Percentiles rank a stretch among this genome's conserved stretches.
Conservation (phyloP, 805 yeast genomes). For the Candida pini region DNA sequence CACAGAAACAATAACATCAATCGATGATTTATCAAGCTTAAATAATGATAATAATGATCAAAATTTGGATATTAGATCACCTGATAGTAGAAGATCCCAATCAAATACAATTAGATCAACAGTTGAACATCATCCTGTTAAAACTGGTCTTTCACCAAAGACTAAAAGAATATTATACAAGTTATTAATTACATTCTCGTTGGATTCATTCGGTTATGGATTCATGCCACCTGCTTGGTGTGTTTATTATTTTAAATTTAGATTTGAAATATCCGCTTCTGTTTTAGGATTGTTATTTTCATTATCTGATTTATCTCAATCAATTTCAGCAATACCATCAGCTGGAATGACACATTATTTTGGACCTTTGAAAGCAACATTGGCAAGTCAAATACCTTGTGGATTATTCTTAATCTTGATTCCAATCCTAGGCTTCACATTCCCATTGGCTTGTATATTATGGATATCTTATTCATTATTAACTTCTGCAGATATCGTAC, state of each 20-base stretch:
- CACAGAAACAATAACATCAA: not conserved
- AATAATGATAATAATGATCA: not conserved
- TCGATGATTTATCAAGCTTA: not conserved
- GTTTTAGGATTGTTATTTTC: slow-evolving; percentile 66
- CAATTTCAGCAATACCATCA: slow-evolving; percentile 72
- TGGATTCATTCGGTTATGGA: slow-evolving; percentile 85
- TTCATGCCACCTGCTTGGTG: slow-evolving; percentile 88
- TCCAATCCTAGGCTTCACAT: slow-evolving; percentile 37
- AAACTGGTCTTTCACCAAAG: slow-evolving; percentile 36
- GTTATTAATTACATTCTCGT: slow-evolving; percentile 59
- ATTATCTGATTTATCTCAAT: slow-evolving; percentile 53
- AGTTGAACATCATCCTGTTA: slow-evolving; percentile 19
- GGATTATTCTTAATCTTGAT: slow-evolving; percentile 54
- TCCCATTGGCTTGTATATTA: slow-evolving; percentile 42
- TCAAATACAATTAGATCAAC: slow-evolving; percentile 11
- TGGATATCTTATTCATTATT: slow-evolving; percentile 56
- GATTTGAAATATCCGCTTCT: slow-evolving; percentile 49
- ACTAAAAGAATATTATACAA: slow-evolving; percentile 40
- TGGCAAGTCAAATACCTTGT: slow-evolving; percentile 73
- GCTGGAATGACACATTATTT: slow-evolving; percentile 57
- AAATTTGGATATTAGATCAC: not conserved
- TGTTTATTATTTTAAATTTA: slow-evolving; percentile 67
- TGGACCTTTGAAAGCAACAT: slow-evolving; percentile 78
- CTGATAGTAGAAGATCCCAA: not conserved
- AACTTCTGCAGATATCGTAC: slow-evolving; percentile 86